Evolutionary conservation across 2,329 filamentous ascomycete species (phyloP).

Genomic region (Colletotrichum spaethianum): DNA sequence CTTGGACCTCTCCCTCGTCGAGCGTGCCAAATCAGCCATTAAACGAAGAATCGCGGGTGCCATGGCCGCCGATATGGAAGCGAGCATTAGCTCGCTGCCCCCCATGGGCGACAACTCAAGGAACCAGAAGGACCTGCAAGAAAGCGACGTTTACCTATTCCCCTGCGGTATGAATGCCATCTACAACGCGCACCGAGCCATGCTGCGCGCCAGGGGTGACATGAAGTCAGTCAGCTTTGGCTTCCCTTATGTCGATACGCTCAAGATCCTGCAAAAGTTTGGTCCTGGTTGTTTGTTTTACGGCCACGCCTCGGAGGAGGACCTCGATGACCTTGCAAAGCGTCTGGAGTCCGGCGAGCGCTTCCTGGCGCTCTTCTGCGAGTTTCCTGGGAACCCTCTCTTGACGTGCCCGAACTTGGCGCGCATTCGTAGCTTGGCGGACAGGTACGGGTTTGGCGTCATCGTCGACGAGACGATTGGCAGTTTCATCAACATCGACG

Average conservation of each 20-base stretch:
- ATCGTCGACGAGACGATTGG: slow-evolving; percentile 97
- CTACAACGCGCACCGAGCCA: slow-evolving; percentile 85
- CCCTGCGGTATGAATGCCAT: slow-evolving; percentile 96
- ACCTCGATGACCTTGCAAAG: slow-evolving; percentile 86
- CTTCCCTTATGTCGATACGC: slow-evolving; percentile 97
- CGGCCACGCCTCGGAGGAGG: slow-evolving; percentile 81
- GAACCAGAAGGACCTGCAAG: slow-evolving; percentile 76
- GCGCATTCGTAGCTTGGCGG: slow-evolving; percentile 84
- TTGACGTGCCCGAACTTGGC: slow-evolving; percentile 86
- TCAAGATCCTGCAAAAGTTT: slow-evolving; percentile 96
- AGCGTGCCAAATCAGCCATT: slow-evolving; percentile 88
- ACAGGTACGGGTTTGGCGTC: slow-evolving; percentile 88
- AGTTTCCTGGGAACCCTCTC: slow-evolving; percentile 94
- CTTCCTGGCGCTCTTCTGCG: slow-evolving; percentile 89
- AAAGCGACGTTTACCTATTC: slow-evolving; percentile 91
- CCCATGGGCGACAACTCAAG: slow-evolving; percentile 64
- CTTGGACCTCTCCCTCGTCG: slow-evolving; percentile 82
- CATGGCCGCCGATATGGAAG: slow-evolving; percentile 79
- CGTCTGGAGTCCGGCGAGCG: slow-evolving; percentile 80
- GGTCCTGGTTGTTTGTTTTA: slow-evolving; percentile 92
- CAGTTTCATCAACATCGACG: slow-evolving; percentile 96
- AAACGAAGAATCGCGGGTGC: slow-evolving; percentile 90
- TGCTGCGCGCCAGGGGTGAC: slow-evolving; percentile 75
- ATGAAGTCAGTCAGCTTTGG: slow-evolving; percentile 90
- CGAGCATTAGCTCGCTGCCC: slow-evolving; percentile 67